Conservation (phyloP, 2,329 filamentous ascomycete species). For the Cladophialophora yegresii region DNA sequence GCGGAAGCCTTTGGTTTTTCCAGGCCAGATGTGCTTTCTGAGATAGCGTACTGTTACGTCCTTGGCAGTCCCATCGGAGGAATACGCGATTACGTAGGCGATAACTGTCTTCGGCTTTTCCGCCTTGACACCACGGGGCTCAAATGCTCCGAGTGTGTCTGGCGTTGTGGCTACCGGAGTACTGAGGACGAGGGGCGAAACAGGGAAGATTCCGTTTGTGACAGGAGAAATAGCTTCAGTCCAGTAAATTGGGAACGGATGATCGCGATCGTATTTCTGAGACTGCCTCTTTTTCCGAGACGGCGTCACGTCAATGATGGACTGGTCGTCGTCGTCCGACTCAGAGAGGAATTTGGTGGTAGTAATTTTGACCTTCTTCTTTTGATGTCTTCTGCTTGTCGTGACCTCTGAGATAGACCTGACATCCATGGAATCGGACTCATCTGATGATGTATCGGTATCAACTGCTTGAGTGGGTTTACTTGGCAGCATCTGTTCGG, state of each 20-base stretch:
- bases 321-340: constrained; percentile 55
- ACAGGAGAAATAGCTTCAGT: constrained; percentile 82
- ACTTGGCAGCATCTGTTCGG: constrained; percentile 61
- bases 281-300: constrained; percentile 47
- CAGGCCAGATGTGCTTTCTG: constrained; percentile 76
- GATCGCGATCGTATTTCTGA: constrained; percentile 67
- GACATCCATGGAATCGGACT: constrained; percentile 22
- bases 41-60: constrained; percentile 93
- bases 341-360: constrained; percentile 1
- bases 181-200: constrained; percentile 71
- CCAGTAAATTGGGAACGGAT: constrained; percentile 90
- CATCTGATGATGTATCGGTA: constrained; percentile 23
- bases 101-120: constrained; percentile 87
- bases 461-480: constrained; percentile 19
- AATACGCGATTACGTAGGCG: constrained; percentile 82
- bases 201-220: constrained; percentile 74
- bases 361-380: constrained; percentile 26
- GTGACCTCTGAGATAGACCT: constrained; percentile 29
- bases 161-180: constrained; percentile 69
- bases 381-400: constrained; percentile 27
- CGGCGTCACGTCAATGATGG: constrained; percentile 58
- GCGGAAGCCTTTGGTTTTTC: constrained; percentile 83
- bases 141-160: constrained; percentile 72
- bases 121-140: constrained; percentile 78
- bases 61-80: constrained; percentile 82